These are phyloP conservation scores for Favolaschia claudopus DNA, from an alignment of 768 basidiomycete genomes.

Conservation along the genomic window DNA sequence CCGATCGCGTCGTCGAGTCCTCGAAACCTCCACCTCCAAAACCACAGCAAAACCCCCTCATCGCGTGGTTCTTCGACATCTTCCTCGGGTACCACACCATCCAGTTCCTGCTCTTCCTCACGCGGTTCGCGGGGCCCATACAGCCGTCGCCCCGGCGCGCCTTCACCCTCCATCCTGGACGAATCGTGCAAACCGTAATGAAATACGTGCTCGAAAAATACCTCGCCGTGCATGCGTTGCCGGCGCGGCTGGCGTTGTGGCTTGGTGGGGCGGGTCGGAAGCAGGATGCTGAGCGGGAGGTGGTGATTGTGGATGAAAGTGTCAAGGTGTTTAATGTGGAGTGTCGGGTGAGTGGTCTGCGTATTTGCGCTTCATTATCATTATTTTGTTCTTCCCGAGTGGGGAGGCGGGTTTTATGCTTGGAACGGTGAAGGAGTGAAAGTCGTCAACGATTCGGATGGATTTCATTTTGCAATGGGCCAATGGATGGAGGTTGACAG, in stretches of 20 bases:
- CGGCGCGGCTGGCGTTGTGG: conserved; percentile 74
- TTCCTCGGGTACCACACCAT: conserved; percentile 83
- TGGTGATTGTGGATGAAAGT: conserved; percentile 77
- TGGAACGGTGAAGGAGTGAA: too few species aligned
- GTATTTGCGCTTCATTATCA: too few species aligned
- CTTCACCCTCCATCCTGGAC: background rate
- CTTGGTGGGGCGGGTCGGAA: conserved; percentile 61
- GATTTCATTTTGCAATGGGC: too few species aligned
- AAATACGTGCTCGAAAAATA: too few species aligned
- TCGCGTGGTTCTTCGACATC: conserved; percentile 72
- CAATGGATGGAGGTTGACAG: too few species aligned
- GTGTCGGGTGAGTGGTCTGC: conserved; percentile 83
- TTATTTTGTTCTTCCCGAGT: background rate
- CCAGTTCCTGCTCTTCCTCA: conserved; percentile 84
- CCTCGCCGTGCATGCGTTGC: too few species aligned
- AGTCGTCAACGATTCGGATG: too few species aligned
- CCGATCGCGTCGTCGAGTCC: too few species aligned
- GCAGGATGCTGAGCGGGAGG: conserved; percentile 28
- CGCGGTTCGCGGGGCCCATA: conserved; percentile 43
- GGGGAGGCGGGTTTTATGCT: too few species aligned
- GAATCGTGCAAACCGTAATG: too few species aligned
- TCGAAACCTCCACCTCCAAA: too few species aligned
- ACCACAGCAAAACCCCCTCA: conserved; percentile 55
- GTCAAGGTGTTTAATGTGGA: conserved; percentile 92
- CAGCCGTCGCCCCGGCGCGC: background rate